Evolutionary conservation across 2,329 filamentous ascomycete species (phyloP), one percentile per base, ranked within the genome.

Genomic region (Aspergillus carbonarius): DNA sequence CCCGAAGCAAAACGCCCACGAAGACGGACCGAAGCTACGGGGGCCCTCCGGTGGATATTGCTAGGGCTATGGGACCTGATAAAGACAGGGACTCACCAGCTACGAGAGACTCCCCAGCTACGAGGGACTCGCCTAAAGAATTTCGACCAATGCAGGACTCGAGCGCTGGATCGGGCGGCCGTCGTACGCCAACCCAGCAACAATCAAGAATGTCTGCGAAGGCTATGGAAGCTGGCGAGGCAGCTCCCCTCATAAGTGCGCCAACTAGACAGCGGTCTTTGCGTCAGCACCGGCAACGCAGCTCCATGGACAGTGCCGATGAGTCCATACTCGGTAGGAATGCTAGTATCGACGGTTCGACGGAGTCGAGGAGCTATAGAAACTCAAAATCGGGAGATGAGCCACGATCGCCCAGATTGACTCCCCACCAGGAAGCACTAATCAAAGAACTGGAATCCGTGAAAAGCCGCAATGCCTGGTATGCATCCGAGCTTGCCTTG

Each of bases 401-500:
- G 59, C 78, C 78, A 35, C 72, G 74, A 13, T 80, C 78, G 8
- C 78, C 78, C 10, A 74, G 75, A 39, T 63, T 81, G 39, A 79
- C 74, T 3, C 70, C 78, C 67, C 64, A 81, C 52, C 79, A 81
- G 61, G 85, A 84, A 62, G 87, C 90, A 0, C 75, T 97, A 12
- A 81, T 91, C 13, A 93, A 95, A 72, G 95, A 99, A 72, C 82
- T 99, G 2, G 93, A 99, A 71, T 83, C 87, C 8, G 84, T 88
- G 3, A 91, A 91, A 68, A 95, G 89, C 70, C 86, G 90, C 53
- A 98, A 96, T 76, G 93, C 93, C 0, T 99, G 95, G 95, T 97
- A 96, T 74, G 92, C 92, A 7, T 97, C 93, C 0, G 95, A 99
- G 76, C 81, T 99, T 47, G 92, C 96, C 58, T 81, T 99, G 63